Evolutionary conservation across 257 asterid species (phyloP), one percentile per base, ranked within the genome.

Genomic region (Paraleonurus japonicus): DNA sequence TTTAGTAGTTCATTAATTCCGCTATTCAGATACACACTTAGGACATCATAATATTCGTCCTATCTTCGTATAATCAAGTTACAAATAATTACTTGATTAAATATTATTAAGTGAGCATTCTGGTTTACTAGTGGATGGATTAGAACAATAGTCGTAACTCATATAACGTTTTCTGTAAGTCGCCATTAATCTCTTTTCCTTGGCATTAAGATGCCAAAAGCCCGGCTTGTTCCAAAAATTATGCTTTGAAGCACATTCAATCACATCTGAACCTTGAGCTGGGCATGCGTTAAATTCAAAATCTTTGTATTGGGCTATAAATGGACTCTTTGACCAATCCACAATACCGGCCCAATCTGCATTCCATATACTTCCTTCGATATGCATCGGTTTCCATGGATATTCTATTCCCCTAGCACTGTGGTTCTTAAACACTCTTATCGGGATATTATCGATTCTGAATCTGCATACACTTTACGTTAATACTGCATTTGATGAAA

Each of bases 321-420:
- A 87, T 0, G 94, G 94, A 16, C 84, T 80, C 3, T 72, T 71
- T 4, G 24, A 23, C 90, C 95, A 85, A 12, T 87, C 83, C 7
- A 85, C 85, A 0, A 0, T 12, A 4, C 90, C 90, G 0, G 90
- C 85, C 88, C 86, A 82, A 7, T 58, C 30, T 0, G 80, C 85
- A 19, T 74, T 27, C 85, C 88, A 87, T 50, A 81, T 35, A 5
- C 87, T 87, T 17, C 86, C 90, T 75, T 87, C 88, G 4, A 81
- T 41, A 17, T 81, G 87, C 93, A 85, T 76, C 0, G 87, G 59
- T 4, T 16, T 66, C 4, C 65, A 3, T 0, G 88, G 88, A 26
- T 73, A 87, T 0, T 43, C 70, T 2, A 77, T 64, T 20, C 87
- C 84, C 0, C 43, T 13, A 6, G 55, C 81, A 1, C 2, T 3